A percentile compares a stretch with the other conserved stretches of the same genome.
Evolutionary conservation across 495 filamentous ascomycete species (phyloP).

Genomic region (Podospora comata): DNA sequence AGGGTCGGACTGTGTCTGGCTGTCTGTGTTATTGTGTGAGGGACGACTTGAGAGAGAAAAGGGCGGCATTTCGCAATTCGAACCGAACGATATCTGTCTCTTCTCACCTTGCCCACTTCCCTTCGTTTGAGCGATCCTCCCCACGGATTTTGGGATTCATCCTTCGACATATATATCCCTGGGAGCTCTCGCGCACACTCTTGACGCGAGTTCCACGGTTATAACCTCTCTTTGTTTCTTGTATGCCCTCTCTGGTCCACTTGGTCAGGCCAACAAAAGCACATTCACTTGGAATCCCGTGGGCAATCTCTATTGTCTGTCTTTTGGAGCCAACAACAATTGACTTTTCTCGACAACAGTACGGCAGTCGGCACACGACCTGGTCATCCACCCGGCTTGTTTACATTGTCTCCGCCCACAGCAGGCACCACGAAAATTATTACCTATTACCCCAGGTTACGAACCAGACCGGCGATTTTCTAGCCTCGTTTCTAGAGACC

Average conservation of each 20-base stretch:
- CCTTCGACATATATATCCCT: not conserved
- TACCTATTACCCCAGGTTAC: not conserved
- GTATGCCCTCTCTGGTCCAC: not conserved
- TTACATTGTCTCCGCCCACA: not conserved
- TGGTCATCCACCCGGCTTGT: not conserved
- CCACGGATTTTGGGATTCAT: not conserved
- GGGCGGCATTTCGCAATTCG: not conserved
- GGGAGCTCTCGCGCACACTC: not conserved
- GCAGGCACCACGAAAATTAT: not conserved
- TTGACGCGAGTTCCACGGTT: not conserved
- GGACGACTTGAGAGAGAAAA: conserved; percentile 11
- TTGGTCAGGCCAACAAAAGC: not conserved
- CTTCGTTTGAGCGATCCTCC: not conserved
- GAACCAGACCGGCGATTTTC: not conserved
- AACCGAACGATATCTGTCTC: not conserved
- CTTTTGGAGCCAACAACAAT: not conserved
- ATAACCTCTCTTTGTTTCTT: not conserved
- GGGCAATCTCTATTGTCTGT: not conserved
- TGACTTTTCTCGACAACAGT: not conserved
- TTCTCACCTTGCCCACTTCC: conserved; percentile 5
- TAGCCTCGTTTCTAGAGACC: not conserved
- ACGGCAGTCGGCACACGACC: not conserved
- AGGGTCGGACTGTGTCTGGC: conserved; percentile 7
- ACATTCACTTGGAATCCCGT: not conserved
- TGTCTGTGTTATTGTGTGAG: not conserved